These are phyloP conservation scores for Lichtheimia corymbifera DNA, from an alignment of 371 early-diverging fungal genomes.

Conservation along the genomic window DNA sequence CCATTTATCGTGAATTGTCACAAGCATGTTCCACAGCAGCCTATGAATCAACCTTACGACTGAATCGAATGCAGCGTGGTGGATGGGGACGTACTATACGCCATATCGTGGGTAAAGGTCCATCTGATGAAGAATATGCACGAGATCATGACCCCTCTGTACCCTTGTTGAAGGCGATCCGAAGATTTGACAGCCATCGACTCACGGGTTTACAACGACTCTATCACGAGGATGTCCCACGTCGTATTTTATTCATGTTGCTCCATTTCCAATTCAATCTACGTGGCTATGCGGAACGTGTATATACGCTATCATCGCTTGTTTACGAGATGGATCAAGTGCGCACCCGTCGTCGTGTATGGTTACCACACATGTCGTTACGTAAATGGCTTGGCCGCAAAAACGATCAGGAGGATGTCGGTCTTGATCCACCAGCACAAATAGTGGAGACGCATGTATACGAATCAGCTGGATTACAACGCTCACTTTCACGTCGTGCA, in stretches of 20 bases:
- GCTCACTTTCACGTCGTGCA: constrained; percentile 12
- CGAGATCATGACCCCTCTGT: constrained; percentile 31
- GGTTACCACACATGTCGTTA: constrained; percentile 33
- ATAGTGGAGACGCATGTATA: constrained; percentile 6
- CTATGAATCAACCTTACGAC: constrained; percentile 27
- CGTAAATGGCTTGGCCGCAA: constrained; percentile 21
- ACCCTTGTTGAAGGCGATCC: constrained; percentile 30
- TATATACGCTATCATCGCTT: constrained; percentile 42
- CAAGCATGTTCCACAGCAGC: constrained; percentile 38
- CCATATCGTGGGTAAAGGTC: not conserved
- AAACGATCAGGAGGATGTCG: constrained; percentile 15
- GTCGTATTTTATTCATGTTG: constrained; percentile 40
- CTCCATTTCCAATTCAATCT: constrained; percentile 46
- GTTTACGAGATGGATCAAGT: constrained; percentile 40
- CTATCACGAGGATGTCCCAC: constrained; percentile 22
- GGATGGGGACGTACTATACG: too few relatives aligned
- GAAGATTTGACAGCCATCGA: constrained; percentile 33
- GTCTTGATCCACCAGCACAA: constrained; percentile 26
- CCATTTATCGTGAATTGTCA: constrained; percentile 30
- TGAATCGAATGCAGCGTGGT: constrained; percentile 27
- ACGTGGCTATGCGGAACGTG: constrained; percentile 39
- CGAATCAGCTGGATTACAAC: constrained; percentile 6
- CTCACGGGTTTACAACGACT: constrained; percentile 31
- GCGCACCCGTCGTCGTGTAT: constrained; percentile 23
- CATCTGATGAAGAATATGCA: constrained; percentile 15